These are phyloP conservation scores for Tetracladium maxilliforme DNA, from an alignment of 2,329 filamentous ascomycete genomes.

Conservation along the genomic window DNA sequence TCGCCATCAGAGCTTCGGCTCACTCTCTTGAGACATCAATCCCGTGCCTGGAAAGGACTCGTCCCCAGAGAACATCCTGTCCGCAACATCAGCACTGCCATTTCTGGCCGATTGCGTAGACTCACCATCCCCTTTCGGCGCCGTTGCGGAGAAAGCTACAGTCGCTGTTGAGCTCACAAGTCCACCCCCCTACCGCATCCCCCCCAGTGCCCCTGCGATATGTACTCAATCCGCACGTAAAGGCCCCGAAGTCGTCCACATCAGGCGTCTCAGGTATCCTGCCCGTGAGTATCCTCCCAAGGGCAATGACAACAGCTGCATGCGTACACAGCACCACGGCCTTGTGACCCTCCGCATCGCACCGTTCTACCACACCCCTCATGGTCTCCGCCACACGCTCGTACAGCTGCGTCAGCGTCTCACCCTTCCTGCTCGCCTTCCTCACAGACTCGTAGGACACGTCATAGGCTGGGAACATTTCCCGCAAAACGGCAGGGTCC, in stretches of 20 bases:
- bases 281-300: slow-evolving; percentile 72
- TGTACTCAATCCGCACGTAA: slow-evolving; percentile 66
- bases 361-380: slow-evolving; percentile 52
- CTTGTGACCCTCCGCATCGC: slow-evolving; percentile 55
- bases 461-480: slow-evolving; percentile 48
- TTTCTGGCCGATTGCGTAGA: too few species aligned
- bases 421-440: slow-evolving; percentile 57
- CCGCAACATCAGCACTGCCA: too few species aligned
- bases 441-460: slow-evolving; percentile 51
- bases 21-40: too few species aligned
- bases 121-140: slow-evolving; percentile 78
- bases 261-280: slow-evolving; percentile 55
- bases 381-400: slow-evolving; percentile 61
- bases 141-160: slow-evolving; percentile 69
- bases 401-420: slow-evolving; percentile 68
- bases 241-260: slow-evolving; percentile 71
- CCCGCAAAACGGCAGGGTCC: slow-evolving; percentile 40
- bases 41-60: too few species aligned
- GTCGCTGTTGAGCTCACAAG: slow-evolving; percentile 66
- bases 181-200: slow-evolving; percentile 60
- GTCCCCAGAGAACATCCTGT: slow-evolving; percentile 5
- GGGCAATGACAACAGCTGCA: slow-evolving; percentile 76
- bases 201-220: slow-evolving; percentile 35
- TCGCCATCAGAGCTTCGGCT: too few species aligned
- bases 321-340: slow-evolving; percentile 76